Conservation (phyloP, 2,329 filamentous ascomycete genomes). For the Aspergillus brunneoviolaceus region DNA sequence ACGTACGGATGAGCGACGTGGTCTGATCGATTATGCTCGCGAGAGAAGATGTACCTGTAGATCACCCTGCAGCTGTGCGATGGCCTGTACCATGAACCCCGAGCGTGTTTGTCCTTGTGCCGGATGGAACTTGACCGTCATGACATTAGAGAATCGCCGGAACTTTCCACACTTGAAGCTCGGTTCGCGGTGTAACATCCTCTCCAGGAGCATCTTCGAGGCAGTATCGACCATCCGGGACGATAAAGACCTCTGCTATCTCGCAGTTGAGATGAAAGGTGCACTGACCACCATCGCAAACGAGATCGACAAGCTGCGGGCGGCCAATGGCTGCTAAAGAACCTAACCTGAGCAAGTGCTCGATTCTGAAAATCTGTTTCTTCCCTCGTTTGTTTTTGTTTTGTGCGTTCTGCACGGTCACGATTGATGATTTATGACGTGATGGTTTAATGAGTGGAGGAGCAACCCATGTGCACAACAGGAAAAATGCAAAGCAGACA, state of each 20-base stretch:
- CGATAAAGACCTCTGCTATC: slow-evolving; percentile 20
- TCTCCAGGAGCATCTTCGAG: slow-evolving; percentile 35
- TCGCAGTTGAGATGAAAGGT: slow-evolving; percentile 25
- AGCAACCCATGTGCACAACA: neutral
- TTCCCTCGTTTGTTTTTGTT: neutral
- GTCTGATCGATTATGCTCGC: slow-evolving; percentile 29
- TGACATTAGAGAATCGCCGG: slow-evolving; percentile 25
- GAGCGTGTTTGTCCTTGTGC: slow-evolving; percentile 37
- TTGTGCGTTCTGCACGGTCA: neutral
- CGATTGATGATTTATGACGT: neutral
- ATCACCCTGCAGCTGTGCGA: slow-evolving; percentile 33
- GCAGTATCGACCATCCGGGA: slow-evolving; percentile 27
- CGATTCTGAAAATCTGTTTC: neutral
- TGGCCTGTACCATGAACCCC: slow-evolving; percentile 32
- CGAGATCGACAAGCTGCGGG: slow-evolving; percentile 33
- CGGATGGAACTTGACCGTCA: slow-evolving; percentile 33
- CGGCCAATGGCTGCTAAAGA: neutral
- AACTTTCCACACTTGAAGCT: slow-evolving; percentile 19
- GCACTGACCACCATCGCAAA: slow-evolving; percentile 28
- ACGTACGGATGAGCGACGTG: slow-evolving; percentile 23
- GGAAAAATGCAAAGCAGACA: neutral
- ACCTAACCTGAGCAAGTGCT: neutral
- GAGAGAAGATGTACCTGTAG: slow-evolving; percentile 39
- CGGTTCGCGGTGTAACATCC: slow-evolving; percentile 24
- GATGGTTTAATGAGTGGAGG: neutral